Conservation (phyloP, 2,329 filamentous ascomycete genomes). For the Fusarium musae region DNA sequence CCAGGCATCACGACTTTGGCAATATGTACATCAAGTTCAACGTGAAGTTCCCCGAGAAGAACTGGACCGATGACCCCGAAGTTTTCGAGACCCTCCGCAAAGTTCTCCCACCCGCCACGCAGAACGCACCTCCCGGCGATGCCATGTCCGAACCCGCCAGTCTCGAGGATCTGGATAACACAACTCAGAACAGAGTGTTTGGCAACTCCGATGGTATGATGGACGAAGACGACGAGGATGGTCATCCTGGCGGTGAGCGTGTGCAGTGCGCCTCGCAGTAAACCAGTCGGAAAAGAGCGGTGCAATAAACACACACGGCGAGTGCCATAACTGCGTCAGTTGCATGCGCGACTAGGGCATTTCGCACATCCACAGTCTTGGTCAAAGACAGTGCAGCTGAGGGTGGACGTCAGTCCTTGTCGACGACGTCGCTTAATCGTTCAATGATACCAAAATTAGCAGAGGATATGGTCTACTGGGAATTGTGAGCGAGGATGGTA, state of each 20-base stretch:
- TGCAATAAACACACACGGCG: conserved; percentile 27
- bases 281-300: conserved; percentile 45
- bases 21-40: conserved; percentile 98
- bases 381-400: conserved; percentile 25
- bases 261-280: conserved; percentile 92
- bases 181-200: conserved; percentile 72
- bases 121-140: conserved; percentile 77
- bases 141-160: conserved; percentile 92
- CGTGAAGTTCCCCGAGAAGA: conserved; percentile 93
- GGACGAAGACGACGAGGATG: conserved; percentile 83
- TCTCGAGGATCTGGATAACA: conserved; percentile 84
- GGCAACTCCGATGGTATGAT: conserved; percentile 68
- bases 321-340: conserved; percentile 33
- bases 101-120: conserved; percentile 78
- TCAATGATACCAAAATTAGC: conserved; percentile 45
- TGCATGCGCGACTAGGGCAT: conserved; percentile 8
- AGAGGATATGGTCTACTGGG: conserved; percentile 17
- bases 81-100: conserved; percentile 84
- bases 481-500: conserved; percentile 19
- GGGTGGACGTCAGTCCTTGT: conserved; percentile 31
- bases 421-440: conserved; percentile 40
- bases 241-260: conserved; percentile 78
- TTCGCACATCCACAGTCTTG: conserved; percentile 6
- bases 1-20: conserved; percentile 92
- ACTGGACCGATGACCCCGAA: conserved; percentile 72